phyloP scores from a whole-genome alignment of 2,329 filamentous ascomycete genomes.

The Phyllosticta citrichinensis region DNA sequence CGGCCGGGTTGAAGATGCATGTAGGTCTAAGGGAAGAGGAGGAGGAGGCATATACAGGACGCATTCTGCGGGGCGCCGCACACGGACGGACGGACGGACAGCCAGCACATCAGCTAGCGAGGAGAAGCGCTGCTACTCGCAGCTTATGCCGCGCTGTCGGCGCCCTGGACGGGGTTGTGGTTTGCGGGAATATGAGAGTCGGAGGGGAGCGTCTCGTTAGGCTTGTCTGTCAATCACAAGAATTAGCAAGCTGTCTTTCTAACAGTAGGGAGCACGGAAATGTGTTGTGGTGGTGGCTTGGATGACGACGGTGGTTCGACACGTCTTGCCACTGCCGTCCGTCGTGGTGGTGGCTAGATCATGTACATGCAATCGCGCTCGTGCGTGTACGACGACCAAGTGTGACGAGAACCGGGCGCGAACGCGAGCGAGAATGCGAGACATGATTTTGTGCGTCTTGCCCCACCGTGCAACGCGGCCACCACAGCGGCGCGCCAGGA shows the following conservation, averaged over 20 bases:
- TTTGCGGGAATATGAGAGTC: conserved; percentile 37
- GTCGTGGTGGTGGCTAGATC: not conserved
- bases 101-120: not conserved
- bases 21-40: no score
- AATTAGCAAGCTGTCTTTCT: not conserved
- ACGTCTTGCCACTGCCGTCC: not conserved
- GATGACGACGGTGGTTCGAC: not conserved
- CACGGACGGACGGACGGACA: not conserved
- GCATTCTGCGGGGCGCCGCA: not conserved
- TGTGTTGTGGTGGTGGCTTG: not conserved
- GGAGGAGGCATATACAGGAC: no score
- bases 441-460: not conserved
- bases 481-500: not conserved
- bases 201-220: conserved; percentile 42
- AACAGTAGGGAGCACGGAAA: not conserved
- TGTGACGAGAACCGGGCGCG: not conserved
- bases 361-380: not conserved
- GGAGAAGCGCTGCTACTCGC: not conserved
- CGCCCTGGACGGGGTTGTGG: conserved; percentile 35
- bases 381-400: not conserved
- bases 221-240: conserved; percentile 35
- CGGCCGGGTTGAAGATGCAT: not conserved
- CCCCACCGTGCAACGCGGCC: not conserved
- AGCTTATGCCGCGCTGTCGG: conserved; percentile 20
- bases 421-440: not conserved